A percentile compares a stretch with the other conserved stretches of the same genome.
These are phyloP conservation scores for Plectranthus barbatus DNA, from an alignment of 257 asterid genomes.

Conservation along the genomic window DNA sequence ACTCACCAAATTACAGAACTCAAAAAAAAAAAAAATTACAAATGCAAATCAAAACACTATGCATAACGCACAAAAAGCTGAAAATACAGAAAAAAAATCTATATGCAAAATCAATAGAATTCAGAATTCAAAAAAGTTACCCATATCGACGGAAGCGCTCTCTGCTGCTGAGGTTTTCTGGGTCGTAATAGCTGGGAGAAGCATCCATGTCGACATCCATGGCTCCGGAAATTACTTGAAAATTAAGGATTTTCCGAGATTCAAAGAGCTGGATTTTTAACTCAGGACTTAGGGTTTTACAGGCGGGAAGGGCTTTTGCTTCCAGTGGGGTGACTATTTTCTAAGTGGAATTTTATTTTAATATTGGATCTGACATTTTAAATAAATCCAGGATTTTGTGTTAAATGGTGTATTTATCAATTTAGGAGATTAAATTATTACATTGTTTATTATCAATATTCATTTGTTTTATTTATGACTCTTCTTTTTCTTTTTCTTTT, in stretches of 20 bases:
- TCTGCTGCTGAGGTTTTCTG: slow-evolving; percentile 63
- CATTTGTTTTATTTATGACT: too few relatives aligned
- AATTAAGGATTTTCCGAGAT: not conserved
- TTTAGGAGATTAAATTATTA: too few relatives aligned
- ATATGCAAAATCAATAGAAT: not conserved
- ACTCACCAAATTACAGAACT: not conserved
- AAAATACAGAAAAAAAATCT: not conserved
- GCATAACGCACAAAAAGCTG: not conserved
- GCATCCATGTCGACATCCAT: slow-evolving; percentile 73
- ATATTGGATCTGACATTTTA: too few relatives aligned
- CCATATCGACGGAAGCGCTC: slow-evolving; percentile 94
- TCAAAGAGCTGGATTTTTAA: not conserved
- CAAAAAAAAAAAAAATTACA: not conserved
- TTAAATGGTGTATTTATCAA: too few relatives aligned
- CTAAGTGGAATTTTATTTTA: too few relatives aligned
- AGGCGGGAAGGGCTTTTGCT: slow-evolving; percentile 41
- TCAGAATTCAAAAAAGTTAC: slow-evolving; percentile 21
- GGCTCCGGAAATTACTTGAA: not conserved
- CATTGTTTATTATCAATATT: too few relatives aligned
- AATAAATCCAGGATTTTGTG: too few relatives aligned
- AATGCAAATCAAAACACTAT: not conserved
- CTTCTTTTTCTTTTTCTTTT: too few relatives aligned
- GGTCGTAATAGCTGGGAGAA: slow-evolving; percentile 64
- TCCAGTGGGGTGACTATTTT: not conserved
- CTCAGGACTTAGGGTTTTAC: slow-evolving; percentile 25